Base-by-base conservation (phyloP, 495 filamentous ascomycete species). In the Aspergillus hancockii region DNA sequence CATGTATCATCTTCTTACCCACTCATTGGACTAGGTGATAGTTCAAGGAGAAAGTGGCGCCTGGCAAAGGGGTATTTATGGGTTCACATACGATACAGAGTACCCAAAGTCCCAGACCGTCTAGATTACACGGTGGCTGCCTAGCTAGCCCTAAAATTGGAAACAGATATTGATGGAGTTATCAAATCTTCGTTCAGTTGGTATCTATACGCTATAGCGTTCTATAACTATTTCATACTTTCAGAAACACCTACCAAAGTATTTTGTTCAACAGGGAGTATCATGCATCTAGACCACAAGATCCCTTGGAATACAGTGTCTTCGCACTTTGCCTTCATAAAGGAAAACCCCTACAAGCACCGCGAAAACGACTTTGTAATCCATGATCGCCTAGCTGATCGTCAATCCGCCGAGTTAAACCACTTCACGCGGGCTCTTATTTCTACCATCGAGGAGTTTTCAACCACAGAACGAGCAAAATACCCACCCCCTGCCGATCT, bases 271-370 rank as follows among this genome's bases (percentile, higher is more conserved):
- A 13, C 4, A 5, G 28, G 10, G 28, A 30, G 13, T 30, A 54
- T 28, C 19, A 60, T 60, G 58, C 51, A 60, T 41, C 51, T 54
- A 21, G 52, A 60, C 31, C 58, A 60, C 43, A 60, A 60, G 32
- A 49, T 60, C 45, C 58, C 58, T 6, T 60, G 58, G 51, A 60
- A 54, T 23, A 60, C 58, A n/a, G 21, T 31, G 1, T 38, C 58
- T 31, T 16, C 41, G 4, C 58, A 60, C n/a, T 50, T 60, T 12
- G 38, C 18, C 13, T 36, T 50, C 19, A 40, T 60, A 0, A 21
- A 30, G 21, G 6, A 19, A 30, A 60, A 60, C 23, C 58, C 41
- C 4, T 55, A 47, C 31, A 50, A 31, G n/a, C 31, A 51, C 52
- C 52, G 40, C 14, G 14, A 25, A 6, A 60, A 51, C 18, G 52